These are phyloP conservation scores for Tetracladium maxilliforme DNA, from an alignment of 2,329 filamentous ascomycete species.

Conservation along the genomic window DNA sequence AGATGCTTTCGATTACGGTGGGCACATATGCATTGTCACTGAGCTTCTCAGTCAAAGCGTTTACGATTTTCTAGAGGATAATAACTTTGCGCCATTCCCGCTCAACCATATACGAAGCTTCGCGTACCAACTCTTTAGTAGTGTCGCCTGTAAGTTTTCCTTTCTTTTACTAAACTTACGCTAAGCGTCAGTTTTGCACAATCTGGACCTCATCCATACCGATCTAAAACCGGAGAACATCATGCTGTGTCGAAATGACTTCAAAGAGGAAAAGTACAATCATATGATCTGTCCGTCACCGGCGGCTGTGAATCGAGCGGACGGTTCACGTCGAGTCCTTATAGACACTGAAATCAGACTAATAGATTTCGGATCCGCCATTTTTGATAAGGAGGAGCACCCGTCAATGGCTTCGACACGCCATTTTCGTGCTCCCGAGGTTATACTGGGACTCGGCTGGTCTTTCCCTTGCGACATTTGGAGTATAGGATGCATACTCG, in stretches of 20 bases:
- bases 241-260: constrained; percentile 46
- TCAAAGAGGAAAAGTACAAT: constrained; percentile 59
- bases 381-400: constrained; percentile 60
- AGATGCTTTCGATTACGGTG: constrained; percentile 93
- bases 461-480: constrained; percentile 60
- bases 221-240: constrained; percentile 61
- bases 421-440: constrained; percentile 56
- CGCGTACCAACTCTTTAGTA: constrained; percentile 91
- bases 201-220: constrained; percentile 94
- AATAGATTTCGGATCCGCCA: constrained; percentile 59
- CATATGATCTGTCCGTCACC: constrained; percentile 55
- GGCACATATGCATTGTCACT: constrained; percentile 83
- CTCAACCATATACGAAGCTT: constrained; percentile 98
- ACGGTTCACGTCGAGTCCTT: constrained; percentile 47
- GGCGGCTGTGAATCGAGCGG: constrained; percentile 40
- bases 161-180: too few relatives aligned
- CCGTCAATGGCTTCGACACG: constrained; percentile 57
- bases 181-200: too few relatives aligned
- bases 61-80: constrained; percentile 94
- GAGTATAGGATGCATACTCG: constrained; percentile 60
- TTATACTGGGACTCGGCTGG: constrained; percentile 57
- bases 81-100: constrained; percentile 89
- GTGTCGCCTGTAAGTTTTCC: too few relatives aligned
- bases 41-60: constrained; percentile 81
- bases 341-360: constrained; percentile 55